Evolutionary conservation across 176 grass and related monocot species (phyloP).

Genomic region (Elaeis guineensis): DNA sequence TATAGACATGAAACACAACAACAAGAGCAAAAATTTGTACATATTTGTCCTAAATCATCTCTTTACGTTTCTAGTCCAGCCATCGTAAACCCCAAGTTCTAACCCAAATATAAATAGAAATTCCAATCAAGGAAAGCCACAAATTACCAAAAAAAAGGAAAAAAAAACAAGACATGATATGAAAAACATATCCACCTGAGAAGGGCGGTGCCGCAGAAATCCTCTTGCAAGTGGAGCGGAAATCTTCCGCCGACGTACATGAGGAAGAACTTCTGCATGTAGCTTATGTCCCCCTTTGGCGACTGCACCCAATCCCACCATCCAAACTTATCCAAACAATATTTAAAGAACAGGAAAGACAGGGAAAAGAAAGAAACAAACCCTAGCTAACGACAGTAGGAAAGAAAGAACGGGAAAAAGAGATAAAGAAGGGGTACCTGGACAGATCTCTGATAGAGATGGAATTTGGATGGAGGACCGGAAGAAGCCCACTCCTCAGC

Average conservation of each 20-base stretch:
- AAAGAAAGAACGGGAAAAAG: background rate
- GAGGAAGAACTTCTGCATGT: slow-evolving; percentile 79
- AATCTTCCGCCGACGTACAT: slow-evolving; percentile 72
- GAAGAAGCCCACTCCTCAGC: slow-evolving; percentile 3
- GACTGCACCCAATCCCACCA: slow-evolving; percentile 27
- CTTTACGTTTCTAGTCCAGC: no score
- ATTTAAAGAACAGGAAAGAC: background rate
- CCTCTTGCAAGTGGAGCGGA: slow-evolving; percentile 78
- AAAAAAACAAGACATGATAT: background rate
- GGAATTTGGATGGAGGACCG: slow-evolving; percentile 61
- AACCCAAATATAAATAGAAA: no score
- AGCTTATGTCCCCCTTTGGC: slow-evolving; percentile 86
- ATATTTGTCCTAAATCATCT: no score
- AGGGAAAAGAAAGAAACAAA: background rate
- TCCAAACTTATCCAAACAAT: no score
- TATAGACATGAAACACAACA: no score
- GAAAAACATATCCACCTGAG: slow-evolving; percentile 36
- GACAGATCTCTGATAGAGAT: slow-evolving; percentile 74
- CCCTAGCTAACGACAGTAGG: background rate
- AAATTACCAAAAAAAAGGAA: no score
- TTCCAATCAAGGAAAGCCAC: no score
- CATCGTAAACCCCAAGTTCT: no score
- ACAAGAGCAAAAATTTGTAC: no score
- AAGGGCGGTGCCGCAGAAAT: slow-evolving; percentile 90
- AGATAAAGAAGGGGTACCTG: slow-evolving; percentile 34